Evolutionary conservation across 306 rosid species (phyloP).

Genomic region (Acacia acuminata): DNA sequence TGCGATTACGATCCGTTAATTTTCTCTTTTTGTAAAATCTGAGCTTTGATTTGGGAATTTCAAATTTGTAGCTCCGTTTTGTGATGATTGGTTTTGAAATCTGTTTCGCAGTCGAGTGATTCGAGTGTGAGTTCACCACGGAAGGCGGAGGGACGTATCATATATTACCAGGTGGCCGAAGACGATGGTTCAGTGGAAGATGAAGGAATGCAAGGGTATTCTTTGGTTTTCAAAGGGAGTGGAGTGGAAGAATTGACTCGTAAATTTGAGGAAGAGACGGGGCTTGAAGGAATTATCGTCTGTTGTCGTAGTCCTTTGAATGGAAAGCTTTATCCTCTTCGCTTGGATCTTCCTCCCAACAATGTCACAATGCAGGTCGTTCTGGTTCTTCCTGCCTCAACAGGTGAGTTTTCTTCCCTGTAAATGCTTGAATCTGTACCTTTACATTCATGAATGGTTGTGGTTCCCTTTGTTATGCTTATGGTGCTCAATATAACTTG

Average conservation of each 20-base stretch:
- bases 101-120: slow-evolving; percentile 57
- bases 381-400: slow-evolving; percentile 61
- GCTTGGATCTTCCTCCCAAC: slow-evolving; percentile 95
- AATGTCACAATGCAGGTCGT: slow-evolving; percentile 73
- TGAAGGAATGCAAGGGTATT: slow-evolving; percentile 49
- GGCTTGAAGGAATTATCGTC: slow-evolving; percentile 67
- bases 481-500: not conserved
- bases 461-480: not conserved
- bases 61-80: not conserved
- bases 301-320: slow-evolving; percentile 80
- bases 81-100: slow-evolving; percentile 2
- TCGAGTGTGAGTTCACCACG: slow-evolving; percentile 46
- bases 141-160: slow-evolving; percentile 69
- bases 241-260: slow-evolving; percentile 74
- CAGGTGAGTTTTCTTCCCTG: slow-evolving; percentile 46
- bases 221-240: slow-evolving; percentile 70
- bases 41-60: not conserved
- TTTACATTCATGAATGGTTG: not conserved
- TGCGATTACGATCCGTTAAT: not conserved
- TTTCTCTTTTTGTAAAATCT: not conserved
- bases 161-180: slow-evolving; percentile 82
- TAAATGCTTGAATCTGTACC: not conserved
- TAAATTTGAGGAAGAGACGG: slow-evolving; percentile 80
- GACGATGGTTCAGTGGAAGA: slow-evolving; percentile 76
- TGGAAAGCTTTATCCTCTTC: slow-evolving; percentile 78